Percentiles rank a stretch among this genome's conserved stretches.
Conservation (phyloP, 2,329 filamentous ascomycete species). For the Atkinsonella texensis region DNA sequence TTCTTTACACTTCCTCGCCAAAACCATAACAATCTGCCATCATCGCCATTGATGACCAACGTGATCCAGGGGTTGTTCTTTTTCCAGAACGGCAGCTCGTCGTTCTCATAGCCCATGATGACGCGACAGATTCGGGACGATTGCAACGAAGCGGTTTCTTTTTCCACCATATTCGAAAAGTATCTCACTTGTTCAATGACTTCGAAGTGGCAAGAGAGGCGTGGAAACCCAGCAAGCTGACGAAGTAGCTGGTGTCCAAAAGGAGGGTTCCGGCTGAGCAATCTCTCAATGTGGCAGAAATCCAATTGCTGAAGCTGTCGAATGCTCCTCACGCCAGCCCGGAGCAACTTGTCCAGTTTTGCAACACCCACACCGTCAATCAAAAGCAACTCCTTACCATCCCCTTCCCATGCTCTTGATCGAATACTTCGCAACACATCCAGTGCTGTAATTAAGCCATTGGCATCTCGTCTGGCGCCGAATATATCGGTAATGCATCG, state of each 20-base stretch:
- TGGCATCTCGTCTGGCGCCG: constrained; percentile 42
- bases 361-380: constrained; percentile 67
- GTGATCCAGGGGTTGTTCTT: constrained; percentile 56
- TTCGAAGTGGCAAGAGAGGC: constrained; percentile 29
- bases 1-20: constrained; percentile 51
- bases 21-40: constrained; percentile 50
- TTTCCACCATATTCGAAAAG: neutral
- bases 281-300: constrained; percentile 60
- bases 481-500: constrained; percentile 27
- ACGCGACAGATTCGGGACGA: constrained; percentile 40
- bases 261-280: constrained; percentile 69
- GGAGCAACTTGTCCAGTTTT: constrained; percentile 60
- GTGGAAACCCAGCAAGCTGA: constrained; percentile 57
- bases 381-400: constrained; percentile 70
- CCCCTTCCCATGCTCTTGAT: constrained; percentile 71
- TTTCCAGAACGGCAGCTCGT: constrained; percentile 47
- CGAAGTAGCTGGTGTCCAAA: constrained; percentile 63
- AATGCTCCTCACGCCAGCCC: constrained; percentile 59
- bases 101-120: constrained; percentile 61
- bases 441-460: constrained; percentile 55
- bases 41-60: constrained; percentile 53
- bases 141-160: constrained; percentile 1
- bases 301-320: constrained; percentile 57
- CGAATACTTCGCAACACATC: constrained; percentile 67
- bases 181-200: constrained; percentile 13